Conservation (phyloP, 2,329 filamentous ascomycete species). For the Colletotrichum orchidophilum region DNA sequence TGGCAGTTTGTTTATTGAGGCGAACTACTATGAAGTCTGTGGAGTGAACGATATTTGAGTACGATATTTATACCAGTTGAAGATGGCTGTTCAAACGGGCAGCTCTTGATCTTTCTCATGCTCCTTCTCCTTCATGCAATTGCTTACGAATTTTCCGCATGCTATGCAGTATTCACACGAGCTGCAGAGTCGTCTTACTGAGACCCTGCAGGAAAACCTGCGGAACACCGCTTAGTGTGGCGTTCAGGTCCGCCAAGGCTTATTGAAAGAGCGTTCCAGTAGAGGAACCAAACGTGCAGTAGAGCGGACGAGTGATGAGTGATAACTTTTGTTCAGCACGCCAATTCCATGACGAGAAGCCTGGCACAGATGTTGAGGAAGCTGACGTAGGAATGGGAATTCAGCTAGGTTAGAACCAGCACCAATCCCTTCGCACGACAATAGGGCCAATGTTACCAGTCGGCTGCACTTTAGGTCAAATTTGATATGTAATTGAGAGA, state of each 20-base stretch:
- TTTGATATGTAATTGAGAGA: neutral
- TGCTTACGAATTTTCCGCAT: neutral
- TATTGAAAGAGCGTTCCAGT: neutral
- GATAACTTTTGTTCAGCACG: neutral
- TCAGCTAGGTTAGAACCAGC: neutral
- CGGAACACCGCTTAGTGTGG: neutral
- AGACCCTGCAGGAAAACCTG: neutral
- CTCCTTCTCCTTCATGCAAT: neutral
- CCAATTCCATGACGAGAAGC: neutral
- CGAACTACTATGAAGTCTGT: neutral
- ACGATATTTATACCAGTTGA: neutral
- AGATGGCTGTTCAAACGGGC: neutral
- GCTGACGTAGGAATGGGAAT: neutral
- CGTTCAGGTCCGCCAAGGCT: neutral
- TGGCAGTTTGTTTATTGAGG: neutral
- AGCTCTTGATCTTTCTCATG: too few species aligned
- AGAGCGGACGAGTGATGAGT: neutral
- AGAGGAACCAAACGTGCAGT: neutral
- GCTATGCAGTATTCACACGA: neutral
- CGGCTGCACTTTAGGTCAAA: neutral
- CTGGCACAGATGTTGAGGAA: neutral
- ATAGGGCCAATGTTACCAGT: neutral
- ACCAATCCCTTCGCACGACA: neutral
- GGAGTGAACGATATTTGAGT: neutral
- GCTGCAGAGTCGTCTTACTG: neutral